phyloP scores from a whole-genome alignment of 257 asterid species.

The Thymus mandschuricus region DNA sequence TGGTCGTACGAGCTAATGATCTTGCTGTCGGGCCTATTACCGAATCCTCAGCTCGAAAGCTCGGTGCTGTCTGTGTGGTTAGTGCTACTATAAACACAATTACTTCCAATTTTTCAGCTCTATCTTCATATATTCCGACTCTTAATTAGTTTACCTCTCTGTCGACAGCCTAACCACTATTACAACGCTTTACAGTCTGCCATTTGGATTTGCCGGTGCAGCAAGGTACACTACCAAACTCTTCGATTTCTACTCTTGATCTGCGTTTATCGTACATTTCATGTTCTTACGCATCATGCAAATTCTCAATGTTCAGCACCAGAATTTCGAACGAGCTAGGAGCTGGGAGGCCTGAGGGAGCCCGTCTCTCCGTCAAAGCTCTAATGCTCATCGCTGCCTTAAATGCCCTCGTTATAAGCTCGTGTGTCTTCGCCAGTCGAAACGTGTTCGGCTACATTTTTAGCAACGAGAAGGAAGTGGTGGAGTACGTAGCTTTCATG shows the following conservation, averaged over 20 bases:
- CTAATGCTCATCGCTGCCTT: conserved; percentile 55
- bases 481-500: conserved; percentile 63
- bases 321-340: conserved; percentile 84
- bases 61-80: conserved; percentile 89
- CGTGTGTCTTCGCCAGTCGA: conserved; percentile 59
- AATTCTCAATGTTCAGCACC: conserved; percentile 50
- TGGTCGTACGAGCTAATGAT: conserved; percentile 86
- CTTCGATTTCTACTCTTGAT: neutral
- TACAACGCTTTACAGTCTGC: conserved; percentile 63
- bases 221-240: conserved; percentile 51
- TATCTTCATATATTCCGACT: conserved; percentile 2
- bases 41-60: conserved; percentile 90
- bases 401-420: conserved; percentile 48
- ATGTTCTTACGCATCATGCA: neutral
- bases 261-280: neutral
- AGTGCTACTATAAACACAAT: neutral
- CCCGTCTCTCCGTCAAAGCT: conserved; percentile 53
- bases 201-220: conserved; percentile 73
- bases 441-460: conserved; percentile 68
- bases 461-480: conserved; percentile 79
- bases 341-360: conserved; percentile 67
- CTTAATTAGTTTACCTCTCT: neutral
- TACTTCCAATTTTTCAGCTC: neutral
- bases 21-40: conserved; percentile 78
- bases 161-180: conserved; percentile 60